Evolutionary conservation across 1,284 basidiomycete species (phyloP), one percentile per base, ranked within the genome.

Genomic region (Cutaneotrichosporon sp.): DNA sequence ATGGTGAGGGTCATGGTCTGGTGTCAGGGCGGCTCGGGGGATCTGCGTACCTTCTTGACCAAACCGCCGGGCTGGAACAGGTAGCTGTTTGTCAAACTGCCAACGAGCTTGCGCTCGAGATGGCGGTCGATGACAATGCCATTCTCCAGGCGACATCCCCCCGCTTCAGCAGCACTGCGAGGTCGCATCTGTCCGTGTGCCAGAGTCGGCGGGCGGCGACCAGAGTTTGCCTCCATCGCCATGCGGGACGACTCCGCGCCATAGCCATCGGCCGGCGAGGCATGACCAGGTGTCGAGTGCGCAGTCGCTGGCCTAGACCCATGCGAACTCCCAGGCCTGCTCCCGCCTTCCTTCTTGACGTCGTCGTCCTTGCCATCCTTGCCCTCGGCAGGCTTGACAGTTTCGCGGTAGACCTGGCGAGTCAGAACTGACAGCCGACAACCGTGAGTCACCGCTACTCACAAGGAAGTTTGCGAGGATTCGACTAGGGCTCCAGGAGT

Each of bases 1-100:
- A 95, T 91, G 36, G 88, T 90, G 56, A 95, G 83, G 11, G 94
- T 95, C 80, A 97, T 95, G 14, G 94, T 95, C 92, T 95, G 9
- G 5, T 24, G 22, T 57, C 43, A 59, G 47, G 3, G 7, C 4
- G 9, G 20, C 5, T 16, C n/a, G 10, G 1, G 18, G 24, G 47
- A 43, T 20, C 29, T n/a, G 71, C 85, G 69, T 57, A 92, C 92
- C 87, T 97, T 97, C 83, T 97, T 97, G 84, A 97, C 92, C 77
- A 97, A 84, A 4, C 94, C 94, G 60, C 90, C 89, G 0, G 84
- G 80, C 75, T 93, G 94, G 84, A 95, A 95, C 79, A 92, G 91
- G 83, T 91, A 89, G 72, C 87, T 89, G 77, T 92, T 92, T 8
- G 92, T 95, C 69, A 95, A 81, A 71, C 90, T 92, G 34, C 94